These are phyloP conservation scores for Nakaseomyces nivariensis DNA, from an alignment of 1,139 yeast species.

Conservation along the genomic window DNA sequence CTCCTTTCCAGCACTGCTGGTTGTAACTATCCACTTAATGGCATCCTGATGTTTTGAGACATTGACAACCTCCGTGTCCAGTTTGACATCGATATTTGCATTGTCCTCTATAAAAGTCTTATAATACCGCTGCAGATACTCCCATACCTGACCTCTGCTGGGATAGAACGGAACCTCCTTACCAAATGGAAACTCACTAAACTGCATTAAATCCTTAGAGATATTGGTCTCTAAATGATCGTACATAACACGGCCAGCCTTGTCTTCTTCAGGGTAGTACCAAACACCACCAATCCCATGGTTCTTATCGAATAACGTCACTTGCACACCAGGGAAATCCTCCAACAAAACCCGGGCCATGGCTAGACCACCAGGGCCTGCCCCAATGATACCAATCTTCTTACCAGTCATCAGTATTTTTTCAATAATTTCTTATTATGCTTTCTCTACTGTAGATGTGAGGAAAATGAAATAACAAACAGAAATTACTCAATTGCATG, in stretches of 20 bases:
- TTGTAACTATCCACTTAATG: conserved; percentile 14
- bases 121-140: conserved; percentile 19
- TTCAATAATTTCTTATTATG: background rate
- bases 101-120: conserved; percentile 12
- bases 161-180: conserved; percentile 18
- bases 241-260: conserved; percentile 21
- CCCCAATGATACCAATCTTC: conserved; percentile 25
- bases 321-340: conserved; percentile 5
- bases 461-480: background rate
- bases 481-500: too few relatives aligned
- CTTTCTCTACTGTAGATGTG: background rate
- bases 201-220: conserved; percentile 24
- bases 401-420: conserved; percentile 4
- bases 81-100: conserved; percentile 10
- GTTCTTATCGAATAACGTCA: conserved; percentile 20
- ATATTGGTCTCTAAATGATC: conserved; percentile 26
- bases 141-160: conserved; percentile 17
- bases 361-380: conserved; percentile 28
- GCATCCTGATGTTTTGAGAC: conserved; percentile 6
- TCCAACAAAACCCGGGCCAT: conserved; percentile 22
- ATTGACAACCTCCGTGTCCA: conserved; percentile 13
- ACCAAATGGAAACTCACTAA: conserved; percentile 22
- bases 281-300: conserved; percentile 25
- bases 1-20: background rate
- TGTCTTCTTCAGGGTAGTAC: conserved; percentile 21